Conservation (phyloP, 1,139 yeast genomes). For the Pichia sp. region DNA sequence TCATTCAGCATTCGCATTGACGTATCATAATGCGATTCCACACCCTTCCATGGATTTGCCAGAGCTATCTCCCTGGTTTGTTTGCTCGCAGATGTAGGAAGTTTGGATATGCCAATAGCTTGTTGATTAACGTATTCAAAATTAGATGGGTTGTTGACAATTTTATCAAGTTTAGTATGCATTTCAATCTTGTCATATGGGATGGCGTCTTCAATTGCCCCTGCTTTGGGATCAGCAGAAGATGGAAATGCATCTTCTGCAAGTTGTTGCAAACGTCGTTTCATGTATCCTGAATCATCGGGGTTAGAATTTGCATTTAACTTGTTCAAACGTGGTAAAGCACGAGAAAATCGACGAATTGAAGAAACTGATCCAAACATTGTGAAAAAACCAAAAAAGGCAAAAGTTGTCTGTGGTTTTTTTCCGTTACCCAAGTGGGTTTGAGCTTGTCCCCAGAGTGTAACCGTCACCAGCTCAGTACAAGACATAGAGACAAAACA, state of each 20-base stretch:
- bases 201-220: slow-evolving; percentile 24
- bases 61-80: slow-evolving; percentile 51
- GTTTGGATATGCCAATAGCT: slow-evolving; percentile 34
- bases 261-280: slow-evolving; percentile 34
- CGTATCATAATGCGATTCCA: slow-evolving; percentile 47
- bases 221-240: slow-evolving; percentile 31
- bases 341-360: too few relatives aligned
- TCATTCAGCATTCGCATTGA: slow-evolving; percentile 62
- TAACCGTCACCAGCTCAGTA: too few relatives aligned
- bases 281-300: slow-evolving; percentile 32
- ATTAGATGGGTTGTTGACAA: slow-evolving; percentile 25
- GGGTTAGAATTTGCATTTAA: not conserved
- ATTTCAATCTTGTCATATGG: slow-evolving; percentile 22
- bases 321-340: too few relatives aligned
- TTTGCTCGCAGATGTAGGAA: slow-evolving; percentile 43
- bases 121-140: slow-evolving; percentile 35
- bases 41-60: slow-evolving; percentile 64
- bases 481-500: too few relatives aligned
- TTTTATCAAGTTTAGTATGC: slow-evolving; percentile 23
- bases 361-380: not conserved
- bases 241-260: slow-evolving; percentile 37
- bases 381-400: not conserved
- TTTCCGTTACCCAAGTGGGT: too few relatives aligned
- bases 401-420: too few relatives aligned
- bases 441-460: too few relatives aligned